These are phyloP conservation scores for Xylaria cubensis DNA, from an alignment of 495 filamentous ascomycete genomes.

Conservation along the genomic window DNA sequence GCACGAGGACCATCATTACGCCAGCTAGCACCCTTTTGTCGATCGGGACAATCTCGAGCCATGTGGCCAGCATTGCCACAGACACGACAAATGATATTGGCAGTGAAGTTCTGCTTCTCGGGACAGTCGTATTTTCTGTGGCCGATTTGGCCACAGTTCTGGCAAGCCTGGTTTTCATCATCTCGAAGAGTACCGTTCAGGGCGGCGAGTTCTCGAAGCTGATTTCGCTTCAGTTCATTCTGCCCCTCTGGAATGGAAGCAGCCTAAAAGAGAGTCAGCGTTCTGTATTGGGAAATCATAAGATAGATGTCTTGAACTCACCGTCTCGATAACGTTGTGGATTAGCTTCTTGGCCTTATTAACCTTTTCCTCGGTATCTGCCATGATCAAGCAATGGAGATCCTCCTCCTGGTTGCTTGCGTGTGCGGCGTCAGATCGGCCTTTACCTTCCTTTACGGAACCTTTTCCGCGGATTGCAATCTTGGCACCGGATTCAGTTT, in stretches of 20 bases:
- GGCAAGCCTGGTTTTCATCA: constrained; percentile 98
- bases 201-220: constrained; percentile 94
- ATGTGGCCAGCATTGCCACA: constrained; percentile 96
- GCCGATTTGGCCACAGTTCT: constrained; percentile 99
- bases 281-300: neutral
- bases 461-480: constrained; percentile 99
- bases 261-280: constrained; percentile 64
- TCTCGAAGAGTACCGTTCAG: constrained; percentile 98
- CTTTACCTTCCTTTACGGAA: constrained; percentile 99
- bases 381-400: constrained; percentile 98
- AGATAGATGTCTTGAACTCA: constrained; percentile 54
- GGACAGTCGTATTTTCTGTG: constrained; percentile 99
- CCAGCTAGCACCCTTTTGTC: constrained; percentile 88
- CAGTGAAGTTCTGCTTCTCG: constrained; percentile 95
- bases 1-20: constrained; percentile 68
- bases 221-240: constrained; percentile 97
- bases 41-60: constrained; percentile 92
- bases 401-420: constrained; percentile 99
- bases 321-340: constrained; percentile 97
- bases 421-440: constrained; percentile 96
- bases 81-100: constrained; percentile 98
- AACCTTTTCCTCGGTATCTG: constrained; percentile 97
- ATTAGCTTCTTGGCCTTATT: constrained; percentile 97
- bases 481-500: constrained; percentile 93
- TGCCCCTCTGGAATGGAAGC: constrained; percentile 98